These are phyloP conservation scores for Debaryomyces psychrophilus DNA, from an alignment of 1,139 yeast genomes.

Conservation along the genomic window DNA sequence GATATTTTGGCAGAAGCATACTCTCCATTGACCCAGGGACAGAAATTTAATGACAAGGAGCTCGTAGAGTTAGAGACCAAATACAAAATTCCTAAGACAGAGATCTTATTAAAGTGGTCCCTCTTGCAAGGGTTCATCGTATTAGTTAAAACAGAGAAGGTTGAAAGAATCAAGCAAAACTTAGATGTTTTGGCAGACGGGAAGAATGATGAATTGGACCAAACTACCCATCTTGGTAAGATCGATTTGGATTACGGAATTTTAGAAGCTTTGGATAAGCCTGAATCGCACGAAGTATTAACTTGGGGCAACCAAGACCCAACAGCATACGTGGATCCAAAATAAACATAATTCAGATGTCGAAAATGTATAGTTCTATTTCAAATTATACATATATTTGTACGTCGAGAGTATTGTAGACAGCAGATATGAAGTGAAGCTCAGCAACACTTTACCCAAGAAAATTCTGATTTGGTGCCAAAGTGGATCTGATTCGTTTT, in stretches of 20 bases:
- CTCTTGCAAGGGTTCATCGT: conserved; percentile 64
- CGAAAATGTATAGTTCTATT: too few species aligned
- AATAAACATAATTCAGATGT: neutral
- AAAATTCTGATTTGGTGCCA: too few species aligned
- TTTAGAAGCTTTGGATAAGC: conserved; percentile 35
- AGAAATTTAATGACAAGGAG: conserved; percentile 54
- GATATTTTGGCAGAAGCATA: conserved; percentile 64
- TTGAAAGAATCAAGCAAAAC: conserved; percentile 46
- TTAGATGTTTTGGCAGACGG: conserved; percentile 38
- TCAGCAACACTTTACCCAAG: too few species aligned
- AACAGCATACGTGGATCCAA: conserved; percentile 10
- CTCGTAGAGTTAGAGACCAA: conserved; percentile 34
- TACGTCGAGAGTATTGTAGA: too few species aligned
- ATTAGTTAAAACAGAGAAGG: conserved; percentile 67
- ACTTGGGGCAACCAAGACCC: conserved; percentile 34
- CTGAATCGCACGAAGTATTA: conserved; percentile 34
- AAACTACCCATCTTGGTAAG: conserved; percentile 31
- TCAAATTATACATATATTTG: too few species aligned
- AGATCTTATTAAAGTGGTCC: conserved; percentile 42
- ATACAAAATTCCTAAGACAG: conserved; percentile 27
- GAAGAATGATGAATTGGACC: conserved; percentile 27
- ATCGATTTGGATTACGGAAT: conserved; percentile 38
- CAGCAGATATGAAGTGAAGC: too few species aligned
- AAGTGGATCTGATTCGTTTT: too few species aligned
- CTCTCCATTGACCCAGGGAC: conserved; percentile 69